Base-by-base conservation (phyloP, 1,139 yeast species). In the Pichia cactophila region DNA sequence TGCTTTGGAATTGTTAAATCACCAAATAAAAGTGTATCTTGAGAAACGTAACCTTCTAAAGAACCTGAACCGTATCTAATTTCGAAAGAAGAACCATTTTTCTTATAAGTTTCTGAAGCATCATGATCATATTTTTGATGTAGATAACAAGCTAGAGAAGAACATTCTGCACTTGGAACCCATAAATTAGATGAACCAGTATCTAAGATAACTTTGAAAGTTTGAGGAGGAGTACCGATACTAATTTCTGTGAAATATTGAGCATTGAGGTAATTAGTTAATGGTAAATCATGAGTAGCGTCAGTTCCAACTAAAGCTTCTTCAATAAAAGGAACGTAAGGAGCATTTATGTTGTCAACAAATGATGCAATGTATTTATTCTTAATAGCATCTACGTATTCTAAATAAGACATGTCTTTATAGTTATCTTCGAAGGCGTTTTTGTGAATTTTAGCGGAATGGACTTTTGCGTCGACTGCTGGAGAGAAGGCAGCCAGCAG, bases 181-280 rank as follows among this genome's bases (percentile, higher is more conserved):
- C 98, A 92, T 71, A 92, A 74, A 69, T 92, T 92, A 47, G 97
- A 86, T 29, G 96, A 87, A 42, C 98, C 98, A 33, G 97, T 92
- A 69, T 92, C 97, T 62, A 92, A 76, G 56, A 86, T 81, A 45
- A 86, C 95, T 73, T 89, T 92, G 71, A 92, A 92, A 16, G 78
- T 65, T 72, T 92, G 98, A 46, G 86, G 88, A 8, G 98, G 98
- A 42, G 96, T 86, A 60, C 98, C 98, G 52, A 92, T 63, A 53
- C 80, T 75, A 61, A 92, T 84, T 64, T 89, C 97, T 45, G 97
- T 84, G 67, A 77, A 90, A 69, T 92, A 92, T 71, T 92, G 97
- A 42, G 97, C 97, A 66, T 92, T 90, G 71, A 86, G 72, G 69
- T 90, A 92, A 73, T 92, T 89, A 58, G 92, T 83, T 66, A 92